phyloP scores from a whole-genome alignment of 176 grass and related monocot genomes.

The Musa schizocarpa region DNA sequence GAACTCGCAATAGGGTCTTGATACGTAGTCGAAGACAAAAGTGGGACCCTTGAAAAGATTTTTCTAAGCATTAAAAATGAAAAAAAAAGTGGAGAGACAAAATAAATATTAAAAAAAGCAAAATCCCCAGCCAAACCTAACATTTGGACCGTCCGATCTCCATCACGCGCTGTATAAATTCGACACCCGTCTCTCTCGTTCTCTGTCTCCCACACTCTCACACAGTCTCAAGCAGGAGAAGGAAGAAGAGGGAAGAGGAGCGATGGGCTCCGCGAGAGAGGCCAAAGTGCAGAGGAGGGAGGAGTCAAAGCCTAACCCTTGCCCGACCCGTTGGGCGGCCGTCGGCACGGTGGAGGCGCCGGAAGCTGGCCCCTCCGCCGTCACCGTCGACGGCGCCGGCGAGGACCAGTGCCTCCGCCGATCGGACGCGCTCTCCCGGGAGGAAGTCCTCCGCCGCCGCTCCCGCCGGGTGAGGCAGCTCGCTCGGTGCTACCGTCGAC shows the following conservation, averaged over 20 bases:
- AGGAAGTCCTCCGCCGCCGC: constrained; percentile 36
- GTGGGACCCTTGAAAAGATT: no score
- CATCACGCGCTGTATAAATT: no score
- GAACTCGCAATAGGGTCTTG: not conserved
- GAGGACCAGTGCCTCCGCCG: constrained; percentile 26
- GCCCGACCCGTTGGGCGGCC: no score
- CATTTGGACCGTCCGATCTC: not conserved
- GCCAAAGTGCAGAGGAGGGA: not conserved
- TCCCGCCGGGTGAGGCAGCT: constrained; percentile 19
- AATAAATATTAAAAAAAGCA: not conserved
- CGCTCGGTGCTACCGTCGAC: constrained; percentile 7
- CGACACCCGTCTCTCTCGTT: no score
- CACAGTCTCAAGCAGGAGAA: not conserved
- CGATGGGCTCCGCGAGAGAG: not conserved
- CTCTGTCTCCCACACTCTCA: no score
- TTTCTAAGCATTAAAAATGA: not conserved
- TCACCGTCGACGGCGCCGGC: not conserved
- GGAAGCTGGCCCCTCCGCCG: not conserved
- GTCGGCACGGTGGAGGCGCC: not conserved
- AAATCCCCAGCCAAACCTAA: not conserved
- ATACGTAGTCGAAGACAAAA: no score
- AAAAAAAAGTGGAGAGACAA: not conserved
- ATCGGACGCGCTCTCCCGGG: constrained; percentile 11
- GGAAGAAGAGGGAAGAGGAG: not conserved
- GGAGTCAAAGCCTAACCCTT: not conserved